Conservation (phyloP, 2,329 filamentous ascomycete species). For the Thermothelomyces thermophilus region DNA sequence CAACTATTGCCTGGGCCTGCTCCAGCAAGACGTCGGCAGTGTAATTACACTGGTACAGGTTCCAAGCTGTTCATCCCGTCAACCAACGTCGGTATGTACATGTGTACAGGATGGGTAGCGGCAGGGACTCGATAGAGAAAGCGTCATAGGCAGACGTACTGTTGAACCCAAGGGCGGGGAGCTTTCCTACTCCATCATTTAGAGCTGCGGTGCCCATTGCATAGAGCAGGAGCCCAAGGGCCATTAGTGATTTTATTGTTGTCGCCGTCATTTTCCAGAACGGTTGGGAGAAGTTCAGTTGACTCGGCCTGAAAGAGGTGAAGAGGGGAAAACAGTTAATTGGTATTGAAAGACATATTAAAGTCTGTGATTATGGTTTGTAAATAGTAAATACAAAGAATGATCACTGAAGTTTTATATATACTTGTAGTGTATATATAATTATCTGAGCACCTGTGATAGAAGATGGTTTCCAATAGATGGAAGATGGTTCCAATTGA, state of each 20-base stretch:
- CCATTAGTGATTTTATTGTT: not conserved
- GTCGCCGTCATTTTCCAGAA: not conserved
- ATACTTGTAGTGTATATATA: too few species aligned
- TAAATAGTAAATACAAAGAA: too few species aligned
- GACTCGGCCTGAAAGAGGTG: too few species aligned
- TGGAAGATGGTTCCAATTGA: too few species aligned
- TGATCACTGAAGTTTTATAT: not conserved
- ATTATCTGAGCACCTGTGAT: too few species aligned
- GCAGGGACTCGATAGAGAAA: not conserved
- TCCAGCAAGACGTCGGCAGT: constrained; percentile 6
- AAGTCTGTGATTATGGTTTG: too few species aligned
- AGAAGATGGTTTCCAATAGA: too few species aligned
- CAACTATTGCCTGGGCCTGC: constrained; percentile 11
- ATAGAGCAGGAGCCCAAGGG: not conserved
- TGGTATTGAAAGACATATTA: too few species aligned
- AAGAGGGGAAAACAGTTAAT: too few species aligned
- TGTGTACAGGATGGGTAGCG: too few species aligned
- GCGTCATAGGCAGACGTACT: constrained; percentile 1
- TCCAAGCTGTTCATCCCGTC: not conserved
- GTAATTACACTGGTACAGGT: constrained; percentile 10
- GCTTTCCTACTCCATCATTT: constrained; percentile 12
- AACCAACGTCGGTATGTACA: not conserved
- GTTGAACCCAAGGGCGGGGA: constrained; percentile 12
- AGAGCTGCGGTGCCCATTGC: constrained; percentile 2
- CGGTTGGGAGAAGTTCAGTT: too few species aligned